A percentile compares a stretch with the other conserved stretches of the same genome.
These are phyloP conservation scores for Plasmodium berghei DNA, from an alignment of 169 alveolate genomes.

Conservation along the genomic window DNA sequence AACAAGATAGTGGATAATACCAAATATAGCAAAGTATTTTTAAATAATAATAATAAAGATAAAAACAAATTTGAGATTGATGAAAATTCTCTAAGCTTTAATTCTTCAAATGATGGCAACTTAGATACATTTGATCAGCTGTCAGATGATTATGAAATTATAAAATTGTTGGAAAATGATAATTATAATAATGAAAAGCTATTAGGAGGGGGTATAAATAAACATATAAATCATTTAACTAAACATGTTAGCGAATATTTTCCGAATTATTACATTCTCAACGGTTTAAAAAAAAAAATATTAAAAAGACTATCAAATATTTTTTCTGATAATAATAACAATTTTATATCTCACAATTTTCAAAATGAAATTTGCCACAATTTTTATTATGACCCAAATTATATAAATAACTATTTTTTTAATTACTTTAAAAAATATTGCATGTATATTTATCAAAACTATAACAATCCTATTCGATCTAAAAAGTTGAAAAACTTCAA, in stretches of 20 bases:
- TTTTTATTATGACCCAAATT: constrained; percentile 9
- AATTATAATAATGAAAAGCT: constrained; percentile 21
- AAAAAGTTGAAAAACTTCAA: constrained; percentile 4
- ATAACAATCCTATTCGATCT: not conserved
- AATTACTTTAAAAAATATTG: constrained; percentile 68
- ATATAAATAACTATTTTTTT: constrained; percentile 31
- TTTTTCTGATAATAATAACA: constrained; percentile 16
- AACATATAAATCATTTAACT: constrained; percentile 70
- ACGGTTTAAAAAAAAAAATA: constrained; percentile 24
- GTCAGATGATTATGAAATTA: constrained; percentile 77
- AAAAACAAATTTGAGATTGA: not conserved
- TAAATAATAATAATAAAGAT: constrained; percentile 1
- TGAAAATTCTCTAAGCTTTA: constrained; percentile 23
- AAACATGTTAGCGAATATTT: constrained; percentile 72
- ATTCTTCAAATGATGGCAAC: constrained; percentile 46
- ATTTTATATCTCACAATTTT: not conserved
- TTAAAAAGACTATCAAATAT: constrained; percentile 62
- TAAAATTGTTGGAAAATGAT: constrained; percentile 49
- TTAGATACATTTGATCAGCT: constrained; percentile 62
- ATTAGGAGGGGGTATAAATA: constrained; percentile 34
- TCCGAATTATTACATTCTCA: constrained; percentile 66
- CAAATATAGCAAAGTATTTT: not conserved
- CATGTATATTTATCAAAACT: constrained; percentile 17
- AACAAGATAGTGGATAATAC: not conserved
- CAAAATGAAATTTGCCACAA: not conserved